Evolutionary conservation across 73 alveolate genomes (phyloP).

Genomic region (Tetrahymena elliotti): DNA sequence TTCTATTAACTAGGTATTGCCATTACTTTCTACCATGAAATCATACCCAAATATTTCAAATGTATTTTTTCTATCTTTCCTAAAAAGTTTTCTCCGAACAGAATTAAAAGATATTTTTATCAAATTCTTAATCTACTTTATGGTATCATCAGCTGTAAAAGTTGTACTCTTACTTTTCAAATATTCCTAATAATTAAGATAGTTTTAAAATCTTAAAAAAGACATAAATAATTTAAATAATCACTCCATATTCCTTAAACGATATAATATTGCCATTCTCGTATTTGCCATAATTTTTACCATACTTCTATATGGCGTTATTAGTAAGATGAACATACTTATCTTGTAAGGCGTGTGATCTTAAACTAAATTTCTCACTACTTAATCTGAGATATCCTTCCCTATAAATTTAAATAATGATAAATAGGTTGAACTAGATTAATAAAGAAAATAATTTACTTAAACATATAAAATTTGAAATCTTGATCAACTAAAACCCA

Average conservation of each 20-base stretch:
- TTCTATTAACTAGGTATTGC: slow-evolving; percentile 24
- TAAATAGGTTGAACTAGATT: background rate
- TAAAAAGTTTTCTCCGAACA: background rate
- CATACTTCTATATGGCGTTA: slow-evolving; percentile 64
- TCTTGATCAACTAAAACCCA: slow-evolving; percentile 73
- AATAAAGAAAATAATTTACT: background rate
- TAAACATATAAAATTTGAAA: slow-evolving; percentile 31
- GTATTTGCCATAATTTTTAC: slow-evolving; percentile 67
- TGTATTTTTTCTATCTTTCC: background rate
- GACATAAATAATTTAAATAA: background rate
- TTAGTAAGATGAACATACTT: slow-evolving; percentile 68
- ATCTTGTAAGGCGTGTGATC: slow-evolving; percentile 42
- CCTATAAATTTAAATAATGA: background rate
- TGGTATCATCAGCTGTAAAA: background rate
- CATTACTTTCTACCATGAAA: slow-evolving; percentile 38
- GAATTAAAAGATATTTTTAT: background rate
- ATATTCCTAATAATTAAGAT: too few relatives aligned
- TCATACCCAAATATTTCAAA: slow-evolving; percentile 46
- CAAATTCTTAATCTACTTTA: background rate
- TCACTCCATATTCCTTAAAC: slow-evolving; percentile 3
- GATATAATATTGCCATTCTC: slow-evolving; percentile 73
- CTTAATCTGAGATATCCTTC: slow-evolving; percentile 80
- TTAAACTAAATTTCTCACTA: slow-evolving; percentile 33
- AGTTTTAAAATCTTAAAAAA: background rate
- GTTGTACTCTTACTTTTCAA: background rate